These are phyloP conservation scores for Fistulinella prunicolor DNA, from an alignment of 768 basidiomycete species.

Conservation along the genomic window DNA sequence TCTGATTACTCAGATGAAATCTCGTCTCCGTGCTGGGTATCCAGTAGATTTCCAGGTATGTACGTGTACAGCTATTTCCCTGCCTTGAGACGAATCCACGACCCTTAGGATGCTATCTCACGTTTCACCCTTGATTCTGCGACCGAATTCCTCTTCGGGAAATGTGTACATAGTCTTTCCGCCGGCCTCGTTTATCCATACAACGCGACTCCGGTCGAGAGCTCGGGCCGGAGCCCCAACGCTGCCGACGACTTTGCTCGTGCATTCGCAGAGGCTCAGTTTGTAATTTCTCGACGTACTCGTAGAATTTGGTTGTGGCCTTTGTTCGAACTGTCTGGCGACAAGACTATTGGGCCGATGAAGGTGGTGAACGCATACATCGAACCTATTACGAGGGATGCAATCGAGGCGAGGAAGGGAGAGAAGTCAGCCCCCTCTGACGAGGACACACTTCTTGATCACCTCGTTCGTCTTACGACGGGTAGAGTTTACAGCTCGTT, in stretches of 20 bases:
- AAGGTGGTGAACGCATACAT: slow-evolving; percentile 50
- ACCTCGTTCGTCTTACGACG: slow-evolving; percentile 52
- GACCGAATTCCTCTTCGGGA: slow-evolving; percentile 64
- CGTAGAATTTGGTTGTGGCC: slow-evolving; percentile 53
- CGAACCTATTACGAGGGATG: slow-evolving; percentile 44
- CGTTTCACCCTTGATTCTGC: slow-evolving; percentile 68
- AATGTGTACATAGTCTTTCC: slow-evolving; percentile 51
- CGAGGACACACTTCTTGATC: slow-evolving; percentile 51
- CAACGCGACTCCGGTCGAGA: slow-evolving; percentile 28
- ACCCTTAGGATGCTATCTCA: slow-evolving; percentile 49
- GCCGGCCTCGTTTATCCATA: slow-evolving; percentile 53
- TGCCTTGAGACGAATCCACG: background rate
- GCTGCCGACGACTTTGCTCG: slow-evolving; percentile 43
- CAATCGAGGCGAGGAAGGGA: slow-evolving; percentile 42
- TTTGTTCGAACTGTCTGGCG: slow-evolving; percentile 46
- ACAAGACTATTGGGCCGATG: slow-evolving; percentile 48
- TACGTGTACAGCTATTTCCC: background rate
- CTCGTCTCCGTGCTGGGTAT: slow-evolving; percentile 47
- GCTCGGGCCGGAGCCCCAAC: slow-evolving; percentile 25
- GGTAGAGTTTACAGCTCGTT: slow-evolving; percentile 21
- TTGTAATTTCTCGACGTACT: slow-evolving; percentile 40
- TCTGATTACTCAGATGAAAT: slow-evolving; percentile 43
- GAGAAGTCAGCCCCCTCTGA: slow-evolving; percentile 36
- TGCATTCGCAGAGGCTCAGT: slow-evolving; percentile 50
- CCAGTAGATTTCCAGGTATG: slow-evolving; percentile 58